Evolutionary conservation across 257 asterid genomes (phyloP), one percentile per base, ranked within the genome.

Genomic region (Galeopsis tetrahit): DNA sequence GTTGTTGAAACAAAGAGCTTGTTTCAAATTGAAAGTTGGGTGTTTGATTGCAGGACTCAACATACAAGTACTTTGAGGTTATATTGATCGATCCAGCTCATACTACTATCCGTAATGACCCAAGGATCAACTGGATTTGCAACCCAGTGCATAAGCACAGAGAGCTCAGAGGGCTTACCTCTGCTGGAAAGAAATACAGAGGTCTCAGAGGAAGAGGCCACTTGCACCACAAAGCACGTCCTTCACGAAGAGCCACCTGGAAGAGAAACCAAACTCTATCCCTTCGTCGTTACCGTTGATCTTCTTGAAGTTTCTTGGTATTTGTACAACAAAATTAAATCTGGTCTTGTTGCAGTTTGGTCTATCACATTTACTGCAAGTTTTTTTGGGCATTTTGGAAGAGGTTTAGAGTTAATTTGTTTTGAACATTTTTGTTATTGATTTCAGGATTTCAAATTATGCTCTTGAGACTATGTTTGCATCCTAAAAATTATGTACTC

Each of bases 181-280:
- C 82, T 21, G 82, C 82, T 61, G 79, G 79, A 62, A 79, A 79
- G 82, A 79, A 74, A 33, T 79, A 35, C 82, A 79, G 82, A 7
- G 82, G 82, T 69, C 79, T 79, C 61, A 69, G 79, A 42, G 82
- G 79, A 7, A 74, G 62, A 51, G 82, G 82, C 3, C 82, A 74
- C 44, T 65, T 79, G 72, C 63, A 79, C 74, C 82, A 79, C 79
- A 78, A 78, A 56, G 76, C 76, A 0, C 82, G 82, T 13, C 82
- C 82, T 7, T 78, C 82, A 4, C 55, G 78, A 53, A 72, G 78
- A 39, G 82, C 82, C 11, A 78, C 82, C 1, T 78, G 82, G 82
- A 78, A 78, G 78, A 77, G 78, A 39, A 77, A 77, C 78, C 74
- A 66, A 31, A 75, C 80, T 10, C 61, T 75, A 1, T 76, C 80